Evolutionary conservation across 495 filamentous ascomycete species (phyloP).

Genomic region (Amorphotheca resinae): DNA sequence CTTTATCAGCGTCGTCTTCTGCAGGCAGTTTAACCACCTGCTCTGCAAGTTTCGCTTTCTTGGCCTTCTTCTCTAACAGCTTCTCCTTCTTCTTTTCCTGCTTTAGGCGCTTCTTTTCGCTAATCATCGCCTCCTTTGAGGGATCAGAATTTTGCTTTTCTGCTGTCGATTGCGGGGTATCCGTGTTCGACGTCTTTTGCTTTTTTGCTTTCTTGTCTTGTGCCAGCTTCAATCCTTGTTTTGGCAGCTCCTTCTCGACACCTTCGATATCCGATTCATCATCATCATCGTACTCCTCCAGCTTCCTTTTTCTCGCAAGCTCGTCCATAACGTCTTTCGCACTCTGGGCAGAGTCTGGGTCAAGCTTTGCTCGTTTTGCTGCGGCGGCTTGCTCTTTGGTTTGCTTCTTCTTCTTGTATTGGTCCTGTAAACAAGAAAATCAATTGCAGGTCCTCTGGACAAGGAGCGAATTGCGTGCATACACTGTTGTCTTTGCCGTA

Average conservation of each 20-base stretch:
- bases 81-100: conserved; percentile 21
- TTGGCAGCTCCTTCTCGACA: conserved; percentile 40
- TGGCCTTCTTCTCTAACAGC: conserved; percentile 21
- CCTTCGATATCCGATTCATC: conserved; percentile 24
- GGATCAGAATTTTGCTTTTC: not conserved
- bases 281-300: conserved; percentile 34
- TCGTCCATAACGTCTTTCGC: conserved; percentile 81
- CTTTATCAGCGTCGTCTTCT: conserved; percentile 22
- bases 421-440: conserved; percentile 41
- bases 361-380: conserved; percentile 70
- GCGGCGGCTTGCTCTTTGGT: conserved; percentile 69
- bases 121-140: not conserved
- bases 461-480: too few species aligned
- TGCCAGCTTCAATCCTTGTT: conserved; percentile 35
- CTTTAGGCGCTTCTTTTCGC: conserved; percentile 13
- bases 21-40: not conserved
- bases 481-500: conserved; percentile 79
- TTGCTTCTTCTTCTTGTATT: conserved; percentile 82
- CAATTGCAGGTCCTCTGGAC: too few species aligned
- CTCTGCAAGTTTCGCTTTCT: conserved; percentile 16
- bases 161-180: not conserved
- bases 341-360: conserved; percentile 67
- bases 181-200: conserved; percentile 11
- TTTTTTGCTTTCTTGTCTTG: conserved; percentile 20
- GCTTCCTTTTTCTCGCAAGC: conserved; percentile 61